Percentiles rank a stretch among this genome's conserved stretches.
phyloP scores from a whole-genome alignment of 2,329 filamentous ascomycete species.

The Alternaria gaisen region DNA sequence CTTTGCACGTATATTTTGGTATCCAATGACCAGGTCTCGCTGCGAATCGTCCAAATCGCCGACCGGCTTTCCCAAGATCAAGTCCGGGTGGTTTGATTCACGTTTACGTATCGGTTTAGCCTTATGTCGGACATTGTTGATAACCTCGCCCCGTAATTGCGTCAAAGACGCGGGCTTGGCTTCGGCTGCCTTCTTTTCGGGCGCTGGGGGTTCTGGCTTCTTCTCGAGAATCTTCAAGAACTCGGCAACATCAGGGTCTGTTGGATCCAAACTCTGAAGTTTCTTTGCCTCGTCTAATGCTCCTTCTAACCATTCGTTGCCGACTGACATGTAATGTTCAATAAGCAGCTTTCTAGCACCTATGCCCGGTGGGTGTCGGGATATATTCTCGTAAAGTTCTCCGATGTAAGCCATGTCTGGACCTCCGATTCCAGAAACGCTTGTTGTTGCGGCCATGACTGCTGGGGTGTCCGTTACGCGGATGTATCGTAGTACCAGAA shows the following conservation, averaged over 20 bases:
- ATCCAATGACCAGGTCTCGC: slow-evolving; percentile 37
- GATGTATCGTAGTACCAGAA: background rate
- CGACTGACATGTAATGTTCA: slow-evolving; percentile 45
- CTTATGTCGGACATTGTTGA: slow-evolving; percentile 21
- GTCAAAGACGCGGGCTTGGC: background rate
- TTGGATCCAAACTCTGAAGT: slow-evolving; percentile 32
- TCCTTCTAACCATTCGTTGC: slow-evolving; percentile 42
- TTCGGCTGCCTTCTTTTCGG: slow-evolving; percentile 7
- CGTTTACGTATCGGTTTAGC: slow-evolving; percentile 1
- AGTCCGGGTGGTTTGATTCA: background rate
- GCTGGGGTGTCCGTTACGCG: background rate
- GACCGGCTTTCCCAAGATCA: slow-evolving; percentile 10
- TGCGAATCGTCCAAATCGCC: slow-evolving; percentile 32
- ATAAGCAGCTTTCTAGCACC: slow-evolving; percentile 41
- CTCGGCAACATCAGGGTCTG: slow-evolving; percentile 34
- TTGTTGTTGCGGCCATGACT: slow-evolving; percentile 18
- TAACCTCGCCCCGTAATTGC: slow-evolving; percentile 22
- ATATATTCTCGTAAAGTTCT: slow-evolving; percentile 45
- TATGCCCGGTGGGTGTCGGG: slow-evolving; percentile 40
- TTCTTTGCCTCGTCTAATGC: slow-evolving; percentile 41
- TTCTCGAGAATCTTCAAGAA: slow-evolving; percentile 34
- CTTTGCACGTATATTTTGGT: slow-evolving; percentile 33
- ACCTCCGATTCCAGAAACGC: slow-evolving; percentile 30
- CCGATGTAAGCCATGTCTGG: slow-evolving; percentile 45
- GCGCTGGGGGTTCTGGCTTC: slow-evolving; percentile 31